A percentile compares a stretch with the other conserved stretches of the same genome.
Evolutionary conservation across 176 grass and related monocot species (phyloP).

Genomic region (barley (Hordeum vulgare)): DNA sequence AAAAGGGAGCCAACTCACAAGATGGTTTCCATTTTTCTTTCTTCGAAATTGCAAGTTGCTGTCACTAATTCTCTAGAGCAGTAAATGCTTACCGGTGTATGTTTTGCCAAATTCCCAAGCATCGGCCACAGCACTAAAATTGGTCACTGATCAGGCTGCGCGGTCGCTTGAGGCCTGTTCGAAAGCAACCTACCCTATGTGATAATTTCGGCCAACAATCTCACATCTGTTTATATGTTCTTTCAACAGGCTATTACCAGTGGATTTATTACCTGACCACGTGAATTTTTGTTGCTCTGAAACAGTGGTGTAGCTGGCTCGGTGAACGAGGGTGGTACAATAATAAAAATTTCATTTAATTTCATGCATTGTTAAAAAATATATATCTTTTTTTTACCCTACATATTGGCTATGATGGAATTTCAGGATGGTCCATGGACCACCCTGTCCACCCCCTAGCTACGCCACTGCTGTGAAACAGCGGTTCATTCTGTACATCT

Average conservation of each 20-base stretch:
- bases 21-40: not conserved
- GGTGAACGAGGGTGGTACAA: too few relatives aligned
- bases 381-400: too few relatives aligned
- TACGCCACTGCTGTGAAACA: not conserved
- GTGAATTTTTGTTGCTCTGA: not conserved
- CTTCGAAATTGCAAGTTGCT: constrained; percentile 6
- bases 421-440: too few relatives aligned
- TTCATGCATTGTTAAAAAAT: too few relatives aligned
- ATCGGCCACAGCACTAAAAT: constrained; percentile 56
- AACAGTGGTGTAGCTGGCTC: too few relatives aligned
- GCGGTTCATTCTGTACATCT: not conserved
- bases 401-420: too few relatives aligned
- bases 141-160: constrained; percentile 49
- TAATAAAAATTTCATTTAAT: too few relatives aligned
- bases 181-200: constrained; percentile 53
- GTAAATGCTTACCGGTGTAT: constrained; percentile 72
- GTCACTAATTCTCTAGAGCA: constrained; percentile 41
- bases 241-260: not conserved
- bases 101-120: constrained; percentile 67
- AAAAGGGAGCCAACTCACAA: not conserved
- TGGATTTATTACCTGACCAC: not conserved
- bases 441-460: too few relatives aligned
- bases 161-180: constrained; percentile 45
- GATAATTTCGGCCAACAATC: not conserved
- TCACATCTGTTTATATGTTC: not conserved